phyloP scores from a whole-genome alignment of 345 rosid genomes.

The Gossypium anomalum region DNA sequence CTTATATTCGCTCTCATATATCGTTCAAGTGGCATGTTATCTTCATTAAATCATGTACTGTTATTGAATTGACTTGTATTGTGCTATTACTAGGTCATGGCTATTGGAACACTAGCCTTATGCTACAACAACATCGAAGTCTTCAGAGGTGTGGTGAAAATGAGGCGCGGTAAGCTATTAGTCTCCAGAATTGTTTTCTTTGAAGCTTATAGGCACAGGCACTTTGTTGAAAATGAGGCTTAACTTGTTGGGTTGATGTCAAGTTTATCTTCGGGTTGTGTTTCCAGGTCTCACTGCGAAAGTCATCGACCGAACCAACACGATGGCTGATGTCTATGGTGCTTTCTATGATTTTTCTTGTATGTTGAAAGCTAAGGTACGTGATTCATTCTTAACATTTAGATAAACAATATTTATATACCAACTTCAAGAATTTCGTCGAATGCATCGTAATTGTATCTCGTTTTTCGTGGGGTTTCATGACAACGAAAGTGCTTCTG shows the following conservation, averaged over 20 bases:
- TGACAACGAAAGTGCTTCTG: background rate
- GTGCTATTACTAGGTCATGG: slow-evolving; percentile 65
- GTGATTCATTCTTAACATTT: background rate
- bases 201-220: background rate
- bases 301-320: slow-evolving; percentile 69
- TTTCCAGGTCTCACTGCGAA: slow-evolving; percentile 86
- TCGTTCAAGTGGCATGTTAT: background rate
- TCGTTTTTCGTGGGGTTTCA: background rate
- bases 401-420: background rate
- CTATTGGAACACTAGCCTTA: slow-evolving; percentile 86
- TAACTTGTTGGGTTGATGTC: background rate
- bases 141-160: slow-evolving; percentile 89
- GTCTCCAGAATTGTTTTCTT: background rate
- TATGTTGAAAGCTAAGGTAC: slow-evolving; percentile 73
- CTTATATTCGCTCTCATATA: background rate
- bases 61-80: background rate
- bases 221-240: background rate
- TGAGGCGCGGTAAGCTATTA: slow-evolving; percentile 84
- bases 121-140: slow-evolving; percentile 90
- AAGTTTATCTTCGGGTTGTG: background rate
- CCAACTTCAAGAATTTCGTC: background rate
- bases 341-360: slow-evolving; percentile 73
- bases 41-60: background rate
- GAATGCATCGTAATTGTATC: background rate
- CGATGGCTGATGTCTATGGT: slow-evolving; percentile 86